Evolutionary conservation across 768 basidiomycete species (phyloP).

Genomic region (Auricularia sp.): DNA sequence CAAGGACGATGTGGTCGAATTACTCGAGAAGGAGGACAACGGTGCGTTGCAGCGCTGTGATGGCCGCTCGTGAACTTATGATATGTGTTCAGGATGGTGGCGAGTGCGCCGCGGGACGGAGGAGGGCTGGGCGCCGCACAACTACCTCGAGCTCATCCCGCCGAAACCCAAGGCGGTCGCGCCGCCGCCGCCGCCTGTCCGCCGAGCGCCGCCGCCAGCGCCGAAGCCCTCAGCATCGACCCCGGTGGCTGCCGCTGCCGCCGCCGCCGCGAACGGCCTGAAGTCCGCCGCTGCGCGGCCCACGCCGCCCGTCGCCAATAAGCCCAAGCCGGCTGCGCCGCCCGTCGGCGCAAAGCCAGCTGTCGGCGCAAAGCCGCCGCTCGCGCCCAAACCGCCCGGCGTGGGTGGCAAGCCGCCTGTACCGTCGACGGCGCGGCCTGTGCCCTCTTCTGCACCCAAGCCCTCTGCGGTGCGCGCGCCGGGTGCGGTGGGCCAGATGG

Average conservation of each 20-base stretch:
- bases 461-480: constrained; percentile 28
- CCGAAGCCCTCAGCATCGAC: constrained; percentile 35
- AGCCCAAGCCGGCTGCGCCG: constrained; percentile 41
- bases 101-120: constrained; percentile 69
- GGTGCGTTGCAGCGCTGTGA: constrained; percentile 24
- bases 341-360: constrained; percentile 58
- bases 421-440: constrained; percentile 47
- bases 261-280: constrained; percentile 12
- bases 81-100: constrained; percentile 68
- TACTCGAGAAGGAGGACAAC: constrained; percentile 85
- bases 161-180: constrained; percentile 53
- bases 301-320: constrained; percentile 40
- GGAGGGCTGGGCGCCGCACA: constrained; percentile 94
- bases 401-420: constrained; percentile 50
- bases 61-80: not conserved
- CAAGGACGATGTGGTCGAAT: constrained; percentile 88
- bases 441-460: constrained; percentile 22
- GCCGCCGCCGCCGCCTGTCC: constrained; percentile 56
- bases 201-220: constrained; percentile 33
- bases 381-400: constrained; percentile 47
- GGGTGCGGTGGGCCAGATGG: constrained; percentile 54
- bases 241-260: constrained; percentile 16
- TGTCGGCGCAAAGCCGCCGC: constrained; percentile 41
- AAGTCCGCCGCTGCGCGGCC: constrained; percentile 36
- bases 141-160: constrained; percentile 77